Conservation (phyloP, 1,284 basidiomycete species). For the Xerocomus minutiporus region DNA sequence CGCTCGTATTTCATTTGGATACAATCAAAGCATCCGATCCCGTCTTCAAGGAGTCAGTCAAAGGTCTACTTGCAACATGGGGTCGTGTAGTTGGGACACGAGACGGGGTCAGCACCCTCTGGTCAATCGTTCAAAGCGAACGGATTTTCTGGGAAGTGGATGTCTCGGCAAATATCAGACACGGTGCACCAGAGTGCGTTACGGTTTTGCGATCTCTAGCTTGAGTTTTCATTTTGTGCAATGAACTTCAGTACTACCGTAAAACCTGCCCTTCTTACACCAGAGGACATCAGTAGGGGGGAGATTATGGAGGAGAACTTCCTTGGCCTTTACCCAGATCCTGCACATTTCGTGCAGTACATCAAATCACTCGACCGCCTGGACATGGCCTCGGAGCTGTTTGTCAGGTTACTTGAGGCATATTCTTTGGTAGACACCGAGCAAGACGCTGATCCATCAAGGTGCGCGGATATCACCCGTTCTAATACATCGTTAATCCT, state of each 20-base stretch:
- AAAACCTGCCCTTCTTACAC: slow-evolving; percentile 46
- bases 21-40: slow-evolving; percentile 57
- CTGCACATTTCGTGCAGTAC: slow-evolving; percentile 59
- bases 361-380: slow-evolving; percentile 60
- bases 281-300: slow-evolving; percentile 41
- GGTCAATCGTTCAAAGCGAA: slow-evolving; percentile 54
- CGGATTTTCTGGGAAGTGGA: slow-evolving; percentile 55
- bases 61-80: slow-evolving; percentile 66
- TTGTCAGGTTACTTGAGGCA: slow-evolving; percentile 67
- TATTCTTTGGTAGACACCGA: slow-evolving; percentile 53
- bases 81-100: slow-evolving; percentile 54
- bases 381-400: slow-evolving; percentile 68
- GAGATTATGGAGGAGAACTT: slow-evolving; percentile 47
- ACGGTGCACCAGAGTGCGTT: slow-evolving; percentile 38
- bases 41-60: slow-evolving; percentile 51
- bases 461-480: slow-evolving; percentile 35
- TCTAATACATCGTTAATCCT: neutral
- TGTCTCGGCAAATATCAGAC: slow-evolving; percentile 47
- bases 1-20: slow-evolving; percentile 54
- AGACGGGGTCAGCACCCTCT: slow-evolving; percentile 57
- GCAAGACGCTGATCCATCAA: slow-evolving; percentile 48
- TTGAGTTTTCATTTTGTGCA: neutral
- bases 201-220: neutral
- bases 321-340: slow-evolving; percentile 70
- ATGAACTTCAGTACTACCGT: slow-evolving; percentile 26